These are phyloP conservation scores for Suillus paluster DNA, from an alignment of 768 basidiomycete species.

Conservation along the genomic window DNA sequence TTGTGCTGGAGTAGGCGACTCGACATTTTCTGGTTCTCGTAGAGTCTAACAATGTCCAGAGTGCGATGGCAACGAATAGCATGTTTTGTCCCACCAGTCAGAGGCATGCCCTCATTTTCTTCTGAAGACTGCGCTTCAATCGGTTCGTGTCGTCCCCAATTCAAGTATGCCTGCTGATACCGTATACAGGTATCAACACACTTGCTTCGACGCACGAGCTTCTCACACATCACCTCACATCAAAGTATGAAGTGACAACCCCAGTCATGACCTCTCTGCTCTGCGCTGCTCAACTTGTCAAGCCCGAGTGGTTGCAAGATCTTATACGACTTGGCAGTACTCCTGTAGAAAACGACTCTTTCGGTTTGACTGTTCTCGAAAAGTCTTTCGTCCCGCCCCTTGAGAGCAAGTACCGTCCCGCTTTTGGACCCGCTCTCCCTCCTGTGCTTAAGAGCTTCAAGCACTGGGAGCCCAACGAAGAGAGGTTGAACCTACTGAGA, in stretches of 20 bases:
- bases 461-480: constrained; percentile 73
- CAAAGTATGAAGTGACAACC: constrained; percentile 53
- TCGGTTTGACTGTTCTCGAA: constrained; percentile 49
- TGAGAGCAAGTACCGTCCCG: constrained; percentile 60
- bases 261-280: constrained; percentile 62
- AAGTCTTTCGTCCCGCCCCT: constrained; percentile 53
- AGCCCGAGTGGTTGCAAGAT: constrained; percentile 68
- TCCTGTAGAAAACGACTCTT: constrained; percentile 36
- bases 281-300: constrained; percentile 61
- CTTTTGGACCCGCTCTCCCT: constrained; percentile 55
- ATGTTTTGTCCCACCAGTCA: constrained; percentile 47
- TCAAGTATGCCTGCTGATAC: not conserved
- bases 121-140: constrained; percentile 52
- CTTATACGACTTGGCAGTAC: constrained; percentile 54
- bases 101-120: constrained; percentile 41
- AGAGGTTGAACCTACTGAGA: constrained; percentile 57
- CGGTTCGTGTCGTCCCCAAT: constrained; percentile 43
- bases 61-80: constrained; percentile 56
- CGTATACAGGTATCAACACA: constrained; percentile 56
- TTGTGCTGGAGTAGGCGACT: constrained; percentile 50
- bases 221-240: constrained; percentile 68
- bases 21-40: constrained; percentile 5
- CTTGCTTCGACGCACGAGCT: constrained; percentile 47
- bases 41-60: constrained; percentile 31
- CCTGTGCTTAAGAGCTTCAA: constrained; percentile 52